Percentiles rank a stretch among this genome's conserved stretches.
Evolutionary conservation across 2,329 filamentous ascomycete genomes (phyloP).

Genomic region (Cylindrodendrum hubeiense): DNA sequence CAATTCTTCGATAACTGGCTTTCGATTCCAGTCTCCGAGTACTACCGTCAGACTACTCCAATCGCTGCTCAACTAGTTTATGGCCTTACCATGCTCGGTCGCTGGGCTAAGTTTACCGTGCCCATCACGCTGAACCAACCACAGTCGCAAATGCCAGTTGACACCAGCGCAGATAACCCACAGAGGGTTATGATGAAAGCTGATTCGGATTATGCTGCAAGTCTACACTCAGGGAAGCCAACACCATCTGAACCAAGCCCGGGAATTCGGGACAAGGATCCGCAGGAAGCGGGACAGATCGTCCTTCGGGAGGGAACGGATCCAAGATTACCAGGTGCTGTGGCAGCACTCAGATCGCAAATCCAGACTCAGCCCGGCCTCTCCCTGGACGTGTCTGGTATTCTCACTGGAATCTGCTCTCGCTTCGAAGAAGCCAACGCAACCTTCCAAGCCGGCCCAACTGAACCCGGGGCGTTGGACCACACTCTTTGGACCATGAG

Average conservation of each 20-base stretch:
- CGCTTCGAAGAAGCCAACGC: constrained; percentile 59
- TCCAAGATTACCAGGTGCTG: constrained; percentile 53
- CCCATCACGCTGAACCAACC: constrained; percentile 48
- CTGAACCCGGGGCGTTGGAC: constrained; percentile 51
- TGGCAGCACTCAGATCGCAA: constrained; percentile 55
- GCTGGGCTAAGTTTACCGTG: constrained; percentile 62
- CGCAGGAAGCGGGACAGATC: constrained; percentile 33
- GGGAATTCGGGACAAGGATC: constrained; percentile 19
- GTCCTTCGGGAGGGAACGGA: constrained; percentile 49
- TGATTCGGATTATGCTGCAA: constrained; percentile 39
- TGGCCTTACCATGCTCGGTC: constrained; percentile 62
- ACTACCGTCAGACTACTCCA: constrained; percentile 60
- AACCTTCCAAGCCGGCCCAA: constrained; percentile 47
- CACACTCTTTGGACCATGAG: constrained; percentile 63
- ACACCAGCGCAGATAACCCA: constrained; percentile 37
- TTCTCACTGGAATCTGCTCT: constrained; percentile 55
- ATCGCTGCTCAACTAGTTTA: constrained; percentile 62
- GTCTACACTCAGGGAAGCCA: constrained; percentile 16
- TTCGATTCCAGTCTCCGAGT: constrained; percentile 55
- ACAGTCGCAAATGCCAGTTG: constrained; percentile 40
- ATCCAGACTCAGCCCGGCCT: constrained; percentile 59
- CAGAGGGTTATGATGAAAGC: constrained; percentile 36
- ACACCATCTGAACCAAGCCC: constrained; percentile 26
- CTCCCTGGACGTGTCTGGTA: constrained; percentile 57
- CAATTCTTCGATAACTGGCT: constrained; percentile 64